Conservation (phyloP, 176 grass and related monocot species). For the Hyparrhenia diplandra region DNA sequence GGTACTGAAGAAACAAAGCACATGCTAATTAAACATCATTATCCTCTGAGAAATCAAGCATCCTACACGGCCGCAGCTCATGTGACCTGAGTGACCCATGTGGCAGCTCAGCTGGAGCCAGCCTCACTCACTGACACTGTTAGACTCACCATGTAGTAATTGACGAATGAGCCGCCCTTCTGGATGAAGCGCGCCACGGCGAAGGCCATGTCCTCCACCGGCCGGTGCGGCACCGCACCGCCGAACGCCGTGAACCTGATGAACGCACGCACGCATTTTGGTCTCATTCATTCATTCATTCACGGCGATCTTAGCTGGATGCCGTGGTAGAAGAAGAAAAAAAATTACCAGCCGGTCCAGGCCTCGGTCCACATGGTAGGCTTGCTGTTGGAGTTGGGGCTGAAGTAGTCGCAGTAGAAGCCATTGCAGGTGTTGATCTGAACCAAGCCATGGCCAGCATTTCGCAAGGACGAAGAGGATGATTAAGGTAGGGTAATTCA, state of each 20-base stretch:
- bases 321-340: too few species aligned
- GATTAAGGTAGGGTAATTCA: not conserved
- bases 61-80: not conserved
- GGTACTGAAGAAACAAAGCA: slow-evolving; percentile 55
- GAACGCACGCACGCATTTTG: not conserved
- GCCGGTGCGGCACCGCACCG: slow-evolving; percentile 68
- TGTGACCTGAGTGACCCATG: not conserved
- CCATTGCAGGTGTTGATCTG: slow-evolving; percentile 98
- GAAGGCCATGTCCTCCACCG: slow-evolving; percentile 94
- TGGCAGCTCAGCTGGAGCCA: not conserved
- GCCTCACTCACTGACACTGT: not conserved
- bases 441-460: not conserved
- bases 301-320: not conserved
- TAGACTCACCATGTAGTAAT: slow-evolving; percentile 95
- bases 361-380: slow-evolving; percentile 94
- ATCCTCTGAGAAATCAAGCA: not conserved
- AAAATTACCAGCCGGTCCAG: slow-evolving; percentile 73
- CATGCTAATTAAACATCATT: not conserved
- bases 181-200: slow-evolving; percentile 80
- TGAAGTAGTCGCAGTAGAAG: slow-evolving; percentile 93
- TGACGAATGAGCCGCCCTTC: slow-evolving; percentile 94
- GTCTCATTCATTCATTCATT: not conserved
- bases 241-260: slow-evolving; percentile 95
- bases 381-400: slow-evolving; percentile 67
- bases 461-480: not conserved